These are phyloP conservation scores for Uronychia setigera DNA, from an alignment of 73 alveolate genomes.

Conservation along the genomic window DNA sequence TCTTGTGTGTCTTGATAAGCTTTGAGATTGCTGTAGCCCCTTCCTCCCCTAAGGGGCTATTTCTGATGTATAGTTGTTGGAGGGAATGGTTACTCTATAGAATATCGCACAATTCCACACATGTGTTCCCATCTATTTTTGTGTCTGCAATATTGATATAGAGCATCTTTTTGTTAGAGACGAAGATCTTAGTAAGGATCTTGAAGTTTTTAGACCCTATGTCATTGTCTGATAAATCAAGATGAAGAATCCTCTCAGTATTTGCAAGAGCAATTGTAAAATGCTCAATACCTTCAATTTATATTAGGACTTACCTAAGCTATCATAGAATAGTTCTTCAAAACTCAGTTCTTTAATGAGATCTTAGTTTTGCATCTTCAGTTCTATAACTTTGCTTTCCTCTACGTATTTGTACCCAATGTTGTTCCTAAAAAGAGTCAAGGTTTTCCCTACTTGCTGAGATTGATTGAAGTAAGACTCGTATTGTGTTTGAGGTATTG, in stretches of 20 bases:
- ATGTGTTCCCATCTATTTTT: constrained; percentile 49
- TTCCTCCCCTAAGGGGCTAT: constrained; percentile 55
- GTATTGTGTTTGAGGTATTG: constrained; percentile 45
- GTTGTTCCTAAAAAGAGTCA: constrained; percentile 36
- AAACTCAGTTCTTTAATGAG: constrained; percentile 45
- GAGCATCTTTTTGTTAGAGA: constrained; percentile 43
- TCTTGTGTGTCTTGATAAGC: constrained; percentile 49
- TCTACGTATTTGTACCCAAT: constrained; percentile 60
- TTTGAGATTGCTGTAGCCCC: constrained; percentile 73
- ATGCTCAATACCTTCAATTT: constrained; percentile 56
- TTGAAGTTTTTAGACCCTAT: constrained; percentile 60
- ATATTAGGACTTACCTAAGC: too few relatives aligned
- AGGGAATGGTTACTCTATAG: constrained; percentile 20
- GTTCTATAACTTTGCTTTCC: constrained; percentile 56
- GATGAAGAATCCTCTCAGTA: constrained; percentile 13
- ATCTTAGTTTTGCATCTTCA: constrained; percentile 63
- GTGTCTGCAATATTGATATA: constrained; percentile 65
- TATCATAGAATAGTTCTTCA: constrained; percentile 55
- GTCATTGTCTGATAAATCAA: constrained; percentile 64
- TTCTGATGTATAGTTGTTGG: constrained; percentile 60
- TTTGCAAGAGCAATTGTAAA: constrained; percentile 60
- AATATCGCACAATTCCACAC: constrained; percentile 59
- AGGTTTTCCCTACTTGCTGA: constrained; percentile 31
- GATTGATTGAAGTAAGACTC: too few relatives aligned
- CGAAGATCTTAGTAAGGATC: constrained; percentile 42